phyloP scores from a whole-genome alignment of 495 filamentous ascomycete genomes.

The Collariella sp. region DNA sequence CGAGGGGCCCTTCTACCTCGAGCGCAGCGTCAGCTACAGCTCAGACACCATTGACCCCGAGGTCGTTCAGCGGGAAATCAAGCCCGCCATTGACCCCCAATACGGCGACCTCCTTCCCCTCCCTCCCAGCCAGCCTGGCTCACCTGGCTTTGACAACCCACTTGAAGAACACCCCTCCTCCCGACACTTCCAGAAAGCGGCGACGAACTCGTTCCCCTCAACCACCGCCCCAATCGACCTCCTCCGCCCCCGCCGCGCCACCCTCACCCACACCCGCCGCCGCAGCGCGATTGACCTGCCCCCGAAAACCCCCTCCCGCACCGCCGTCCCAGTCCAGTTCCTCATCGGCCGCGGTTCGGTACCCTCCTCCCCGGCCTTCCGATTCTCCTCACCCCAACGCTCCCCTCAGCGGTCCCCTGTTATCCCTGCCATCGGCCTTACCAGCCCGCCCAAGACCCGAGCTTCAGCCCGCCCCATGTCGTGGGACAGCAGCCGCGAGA shows the following conservation, averaged over 20 bases:
- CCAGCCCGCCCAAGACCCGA: conserved; percentile 21
- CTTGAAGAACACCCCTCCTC: conserved; percentile 24
- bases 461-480: conserved; percentile 37
- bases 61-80: conserved; percentile 37
- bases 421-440: too few relatives aligned
- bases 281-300: conserved; percentile 31
- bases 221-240: conserved; percentile 33
- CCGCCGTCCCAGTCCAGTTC: conserved; percentile 44
- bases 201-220: conserved; percentile 39
- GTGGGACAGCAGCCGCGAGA: conserved; percentile 42
- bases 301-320: conserved; percentile 43
- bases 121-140: conserved; percentile 43
- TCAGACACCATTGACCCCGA: conserved; percentile 42
- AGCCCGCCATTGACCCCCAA: conserved; percentile 49
- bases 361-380: conserved; percentile 34
- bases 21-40: conserved; percentile 26
- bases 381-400: conserved; percentile 28
- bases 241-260: conserved; percentile 16
- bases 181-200: conserved; percentile 46
- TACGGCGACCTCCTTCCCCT: conserved; percentile 48
- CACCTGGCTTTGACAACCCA: conserved; percentile 29
- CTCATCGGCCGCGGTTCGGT: conserved; percentile 36
- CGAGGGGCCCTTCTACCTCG: conserved; percentile 7
- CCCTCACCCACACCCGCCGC: conserved; percentile 23
- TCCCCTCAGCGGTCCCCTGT: conserved; percentile 28